These are phyloP conservation scores for Ballota nigra DNA, from an alignment of 257 asterid genomes.

Conservation along the genomic window DNA sequence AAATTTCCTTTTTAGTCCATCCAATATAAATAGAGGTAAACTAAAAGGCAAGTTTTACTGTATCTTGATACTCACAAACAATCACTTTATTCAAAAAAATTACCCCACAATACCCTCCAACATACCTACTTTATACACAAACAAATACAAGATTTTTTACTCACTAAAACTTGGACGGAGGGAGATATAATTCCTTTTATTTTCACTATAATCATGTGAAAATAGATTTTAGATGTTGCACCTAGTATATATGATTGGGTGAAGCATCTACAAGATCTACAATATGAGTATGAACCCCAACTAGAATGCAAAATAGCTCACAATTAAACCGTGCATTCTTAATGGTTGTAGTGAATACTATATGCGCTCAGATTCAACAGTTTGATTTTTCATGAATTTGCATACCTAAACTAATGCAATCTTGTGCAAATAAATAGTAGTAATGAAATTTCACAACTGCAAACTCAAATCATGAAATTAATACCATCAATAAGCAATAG, in stretches of 20 bases:
- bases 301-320: not conserved
- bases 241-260: not conserved
- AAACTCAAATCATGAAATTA: not conserved
- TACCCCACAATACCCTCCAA: no score
- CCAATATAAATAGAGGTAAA: no score
- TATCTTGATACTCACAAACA: no score
- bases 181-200: no score
- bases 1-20: no score
- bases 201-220: not conserved
- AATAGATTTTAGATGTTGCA: not conserved
- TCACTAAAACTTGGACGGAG: no score
- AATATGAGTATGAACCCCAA: not conserved
- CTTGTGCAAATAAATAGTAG: not conserved
- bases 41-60: no score
- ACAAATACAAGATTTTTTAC: no score
- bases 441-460: not conserved
- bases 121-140: no score
- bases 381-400: not conserved
- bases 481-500: not conserved
- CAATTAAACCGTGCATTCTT: not conserved
- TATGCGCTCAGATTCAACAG: not conserved
- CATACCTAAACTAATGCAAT: not conserved
- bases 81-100: no score
- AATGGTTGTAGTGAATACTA: not conserved
- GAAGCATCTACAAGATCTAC: not conserved